A percentile compares a stretch with the other conserved stretches of the same genome.
phyloP scores from a whole-genome alignment of 371 early-diverging fungal species.

The Syncephalastrum monosporum region DNA sequence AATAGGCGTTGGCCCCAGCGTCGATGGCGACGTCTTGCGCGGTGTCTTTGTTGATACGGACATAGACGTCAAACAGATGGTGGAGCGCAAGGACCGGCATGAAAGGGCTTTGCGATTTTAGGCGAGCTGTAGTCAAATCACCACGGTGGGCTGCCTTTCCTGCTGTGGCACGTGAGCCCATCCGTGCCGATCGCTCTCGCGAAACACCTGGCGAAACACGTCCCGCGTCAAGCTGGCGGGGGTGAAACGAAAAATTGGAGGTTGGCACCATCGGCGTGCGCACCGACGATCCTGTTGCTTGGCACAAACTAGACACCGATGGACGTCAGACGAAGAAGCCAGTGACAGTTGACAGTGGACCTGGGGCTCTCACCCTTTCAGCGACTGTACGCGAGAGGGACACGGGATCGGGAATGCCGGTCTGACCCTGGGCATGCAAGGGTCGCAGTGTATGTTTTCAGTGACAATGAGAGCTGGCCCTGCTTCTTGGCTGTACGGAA shows the following conservation, averaged over 20 bases:
- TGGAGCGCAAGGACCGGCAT: slow-evolving; percentile 98
- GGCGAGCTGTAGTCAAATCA: slow-evolving; percentile 97
- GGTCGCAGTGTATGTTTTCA: slow-evolving; percentile 1
- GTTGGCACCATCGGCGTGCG: slow-evolving; percentile 63
- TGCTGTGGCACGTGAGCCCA: slow-evolving; percentile 15
- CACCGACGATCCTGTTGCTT: slow-evolving; percentile 43
- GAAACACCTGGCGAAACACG: slow-evolving; percentile 51
- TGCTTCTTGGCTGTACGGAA: slow-evolving; percentile 26
- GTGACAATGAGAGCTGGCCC: slow-evolving; percentile 29
- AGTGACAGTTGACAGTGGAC: too few species aligned
- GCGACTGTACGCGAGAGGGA: too few species aligned
- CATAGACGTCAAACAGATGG: slow-evolving; percentile 97
- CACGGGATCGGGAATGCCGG: too few species aligned
- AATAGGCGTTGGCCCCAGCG: slow-evolving; percentile 85
- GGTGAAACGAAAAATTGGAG: slow-evolving; percentile 69
- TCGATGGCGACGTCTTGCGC: slow-evolving; percentile 60
- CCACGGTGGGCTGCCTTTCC: slow-evolving; percentile 41
- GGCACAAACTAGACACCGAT: slow-evolving; percentile 19
- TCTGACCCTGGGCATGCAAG: too few species aligned
- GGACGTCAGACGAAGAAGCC: too few species aligned
- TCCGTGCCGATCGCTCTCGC: slow-evolving; percentile 31
- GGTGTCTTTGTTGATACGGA: slow-evolving; percentile 77
- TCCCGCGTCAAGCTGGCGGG: slow-evolving; percentile 44
- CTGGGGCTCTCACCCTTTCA: too few species aligned
- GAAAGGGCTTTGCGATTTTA: slow-evolving; percentile 99